Percentiles rank a stretch among this genome's conserved stretches.
Evolutionary conservation across 192 early-diverging fungal species (phyloP).

Genomic region (Piromyces sp.): DNA sequence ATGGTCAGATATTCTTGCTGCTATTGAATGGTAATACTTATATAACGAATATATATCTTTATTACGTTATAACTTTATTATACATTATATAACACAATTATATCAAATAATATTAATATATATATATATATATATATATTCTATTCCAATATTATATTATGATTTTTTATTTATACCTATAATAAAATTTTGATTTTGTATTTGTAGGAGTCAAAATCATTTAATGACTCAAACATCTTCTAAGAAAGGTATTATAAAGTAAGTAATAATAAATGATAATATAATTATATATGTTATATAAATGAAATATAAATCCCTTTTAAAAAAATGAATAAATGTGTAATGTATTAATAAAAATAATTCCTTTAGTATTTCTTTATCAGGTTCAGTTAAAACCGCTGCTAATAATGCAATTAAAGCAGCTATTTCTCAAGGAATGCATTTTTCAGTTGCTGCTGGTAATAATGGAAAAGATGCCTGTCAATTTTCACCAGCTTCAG

Average conservation of each 20-base stretch:
- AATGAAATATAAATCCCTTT: constrained; percentile 18
- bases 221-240: constrained; percentile 17
- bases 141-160: no score
- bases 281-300: constrained; percentile 7
- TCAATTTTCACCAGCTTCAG: constrained; percentile 21
- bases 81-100: no score
- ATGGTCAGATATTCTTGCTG: constrained; percentile 27
- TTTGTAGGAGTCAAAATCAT: neutral
- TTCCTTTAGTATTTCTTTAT: constrained; percentile 2
- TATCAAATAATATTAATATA: constrained; percentile 12
- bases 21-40: constrained; percentile 28
- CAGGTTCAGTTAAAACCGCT: neutral
- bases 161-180: no score
- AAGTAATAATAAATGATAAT: constrained; percentile 10
- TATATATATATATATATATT: no score
- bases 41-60: no score
- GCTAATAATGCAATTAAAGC: neutral
- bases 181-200: no score
- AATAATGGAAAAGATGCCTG: constrained; percentile 18
- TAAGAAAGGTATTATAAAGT: constrained; percentile 5
- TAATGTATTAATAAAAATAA: neutral
- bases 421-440: neutral
- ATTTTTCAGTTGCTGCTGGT: neutral
- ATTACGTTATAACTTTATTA: no score
- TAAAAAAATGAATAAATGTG: no score